These are phyloP conservation scores for Euptelea pleiosperma DNA, from an alignment of 164 flowering plant species.

Conservation along the genomic window DNA sequence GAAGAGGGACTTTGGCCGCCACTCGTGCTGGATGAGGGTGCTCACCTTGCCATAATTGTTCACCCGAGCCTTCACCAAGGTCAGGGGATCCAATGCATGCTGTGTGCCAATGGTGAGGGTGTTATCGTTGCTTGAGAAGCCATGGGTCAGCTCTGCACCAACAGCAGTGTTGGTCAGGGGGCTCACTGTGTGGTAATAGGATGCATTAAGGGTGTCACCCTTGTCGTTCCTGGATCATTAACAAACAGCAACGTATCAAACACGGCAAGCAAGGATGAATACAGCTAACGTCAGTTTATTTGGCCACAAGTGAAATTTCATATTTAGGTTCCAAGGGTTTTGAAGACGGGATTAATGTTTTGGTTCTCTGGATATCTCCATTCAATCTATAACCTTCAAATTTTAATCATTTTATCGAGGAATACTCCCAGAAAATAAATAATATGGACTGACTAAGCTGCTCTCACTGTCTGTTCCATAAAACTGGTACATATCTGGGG, in stretches of 20 bases:
- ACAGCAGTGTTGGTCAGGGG: slow-evolving; percentile 71
- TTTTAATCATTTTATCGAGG: too few relatives aligned
- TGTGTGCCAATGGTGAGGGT: slow-evolving; percentile 76
- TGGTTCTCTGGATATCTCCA: too few relatives aligned
- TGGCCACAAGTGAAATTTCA: too few relatives aligned
- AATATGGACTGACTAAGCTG: too few relatives aligned
- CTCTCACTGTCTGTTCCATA: too few relatives aligned
- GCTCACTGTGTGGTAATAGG: slow-evolving; percentile 66
- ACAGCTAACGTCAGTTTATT: too few relatives aligned
- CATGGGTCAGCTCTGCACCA: slow-evolving; percentile 71
- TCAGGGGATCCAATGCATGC: slow-evolving; percentile 68
- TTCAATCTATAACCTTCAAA: too few relatives aligned
- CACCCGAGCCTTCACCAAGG: slow-evolving; percentile 63
- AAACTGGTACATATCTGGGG: too few relatives aligned
- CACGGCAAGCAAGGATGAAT: background rate
- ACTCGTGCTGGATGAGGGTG: slow-evolving; percentile 82
- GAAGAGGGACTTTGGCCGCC: slow-evolving; percentile 75
- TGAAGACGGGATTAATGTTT: too few relatives aligned
- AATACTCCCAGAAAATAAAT: too few relatives aligned
- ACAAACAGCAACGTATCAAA: background rate
- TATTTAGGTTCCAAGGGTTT: too few relatives aligned
- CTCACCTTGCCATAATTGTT: slow-evolving; percentile 71
- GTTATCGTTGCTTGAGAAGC: slow-evolving; percentile 65
- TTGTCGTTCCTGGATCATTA: slow-evolving; percentile 61
- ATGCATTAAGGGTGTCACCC: slow-evolving; percentile 57